Conservation (phyloP, 495 filamentous ascomycete genomes). For the Daldinia grandis region DNA sequence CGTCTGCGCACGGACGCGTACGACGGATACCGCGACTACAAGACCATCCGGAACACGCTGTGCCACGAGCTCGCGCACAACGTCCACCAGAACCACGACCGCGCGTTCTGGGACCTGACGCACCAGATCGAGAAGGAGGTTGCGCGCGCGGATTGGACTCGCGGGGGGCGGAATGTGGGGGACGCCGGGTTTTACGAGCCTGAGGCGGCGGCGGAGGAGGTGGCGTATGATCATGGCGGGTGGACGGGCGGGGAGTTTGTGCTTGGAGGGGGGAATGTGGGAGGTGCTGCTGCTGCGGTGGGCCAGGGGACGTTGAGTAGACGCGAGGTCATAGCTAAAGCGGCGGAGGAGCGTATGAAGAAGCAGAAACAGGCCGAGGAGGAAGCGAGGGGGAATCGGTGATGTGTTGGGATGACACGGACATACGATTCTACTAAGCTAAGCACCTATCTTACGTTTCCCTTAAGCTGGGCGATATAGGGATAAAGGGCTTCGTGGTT, state of each 20-base stretch:
- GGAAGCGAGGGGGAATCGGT: conserved; percentile 15
- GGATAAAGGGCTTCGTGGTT: background rate
- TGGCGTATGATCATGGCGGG: conserved; percentile 76
- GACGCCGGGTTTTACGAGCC: conserved; percentile 74
- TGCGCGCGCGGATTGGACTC: conserved; percentile 76
- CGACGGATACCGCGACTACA: conserved; percentile 92
- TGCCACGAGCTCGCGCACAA: conserved; percentile 97
- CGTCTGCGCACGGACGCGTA: conserved; percentile 90
- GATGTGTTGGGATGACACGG: background rate
- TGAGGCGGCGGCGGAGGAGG: conserved; percentile 62
- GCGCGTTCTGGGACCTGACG: conserved; percentile 87
- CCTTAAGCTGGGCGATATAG: background rate
- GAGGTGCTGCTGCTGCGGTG: conserved; percentile 40
- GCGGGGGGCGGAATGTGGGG: conserved; percentile 69
- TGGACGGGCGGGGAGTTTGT: conserved; percentile 92
- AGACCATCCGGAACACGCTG: conserved; percentile 86
- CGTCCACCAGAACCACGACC: conserved; percentile 82
- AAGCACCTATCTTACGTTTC: background rate
- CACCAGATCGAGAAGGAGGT: conserved; percentile 89
- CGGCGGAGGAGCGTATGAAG: conserved; percentile 76
- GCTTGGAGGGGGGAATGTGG: conserved; percentile 68
- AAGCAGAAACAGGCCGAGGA: conserved; percentile 57
- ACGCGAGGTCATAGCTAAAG: conserved; percentile 77
- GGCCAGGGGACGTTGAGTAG: conserved; percentile 48
- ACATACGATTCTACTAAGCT: background rate